Base-by-base conservation (phyloP, 805 yeast species). In the Wickerhamomyces xylosicus region DNA sequence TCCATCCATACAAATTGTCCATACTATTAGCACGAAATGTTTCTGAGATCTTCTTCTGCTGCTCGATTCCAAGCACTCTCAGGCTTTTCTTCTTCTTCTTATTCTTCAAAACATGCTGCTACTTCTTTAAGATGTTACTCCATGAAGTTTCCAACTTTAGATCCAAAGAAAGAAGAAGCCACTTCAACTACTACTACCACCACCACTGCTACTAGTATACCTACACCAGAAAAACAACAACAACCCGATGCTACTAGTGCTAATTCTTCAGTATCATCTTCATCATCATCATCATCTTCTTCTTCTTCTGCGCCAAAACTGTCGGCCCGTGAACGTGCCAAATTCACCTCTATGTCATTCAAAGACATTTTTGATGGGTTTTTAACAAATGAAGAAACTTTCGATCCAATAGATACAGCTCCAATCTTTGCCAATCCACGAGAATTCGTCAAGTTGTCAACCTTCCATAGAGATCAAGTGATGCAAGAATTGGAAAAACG, bases 391-490 rank as follows among this genome's bases (percentile, higher is more conserved):
- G 59, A 59, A n/a, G 67, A 59, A 39, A 63, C 64, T 25, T 70
- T 61, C 37, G 73, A 70, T 47, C 70, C 70, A 9, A 69, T 71
- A 25, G 74, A 72, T 35, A 61, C 72, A 0, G 50, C 45, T 14
- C 70, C 72, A 1, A 59, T 72, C 4, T 62, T 52, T 41, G 54
- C 61, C 10, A 50, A 66, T 35, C 74, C 73, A 3, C 38, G 41
- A 10, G 47, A 58, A 25, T 47, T 42, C 35, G 43, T 63, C 57
- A 46, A 61, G 47, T 5, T 40, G 50, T 18, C 57, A 56, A 48
- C 65, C 54, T 50, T 73, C 28, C 79, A 72, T 45, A 77, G 78
- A 48, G 76, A 79, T 36, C 80, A 75, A 46, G 70, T 69, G 16
- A 59, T 71, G 21, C 66, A 68, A 32, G 79, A 76, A 42, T 57